These are phyloP conservation scores for Cudoniella acicularis DNA, from an alignment of 495 filamentous ascomycete species.

Conservation along the genomic window DNA sequence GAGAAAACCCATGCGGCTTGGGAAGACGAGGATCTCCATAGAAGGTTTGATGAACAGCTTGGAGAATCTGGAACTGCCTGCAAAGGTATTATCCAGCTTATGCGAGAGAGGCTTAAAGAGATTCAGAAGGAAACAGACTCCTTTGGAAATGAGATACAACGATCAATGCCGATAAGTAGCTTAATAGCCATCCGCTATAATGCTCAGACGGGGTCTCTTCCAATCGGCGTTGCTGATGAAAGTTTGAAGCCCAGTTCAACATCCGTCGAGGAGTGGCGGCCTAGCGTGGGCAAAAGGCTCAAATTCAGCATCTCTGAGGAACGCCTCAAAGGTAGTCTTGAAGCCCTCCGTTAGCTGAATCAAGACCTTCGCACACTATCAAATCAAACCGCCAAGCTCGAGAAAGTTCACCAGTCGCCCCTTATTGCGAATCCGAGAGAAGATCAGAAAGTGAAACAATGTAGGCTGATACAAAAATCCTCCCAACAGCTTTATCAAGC, in stretches of 20 bases:
- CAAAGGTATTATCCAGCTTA: slow-evolving; percentile 5
- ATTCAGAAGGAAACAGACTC: slow-evolving; percentile 8
- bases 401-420: neutral
- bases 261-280: slow-evolving; percentile 13
- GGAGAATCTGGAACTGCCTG: slow-evolving; percentile 12
- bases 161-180: slow-evolving; percentile 12
- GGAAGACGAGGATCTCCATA: slow-evolving; percentile 6
- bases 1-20: slow-evolving; percentile 5
- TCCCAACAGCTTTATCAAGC: slow-evolving; percentile 34
- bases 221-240: neutral
- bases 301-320: slow-evolving; percentile 16
- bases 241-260: slow-evolving; percentile 4
- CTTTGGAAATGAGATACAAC: slow-evolving; percentile 12
- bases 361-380: slow-evolving; percentile 11
- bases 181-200: too few relatives aligned
- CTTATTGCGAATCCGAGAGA: neutral
- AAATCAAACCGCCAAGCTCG: slow-evolving; percentile 9
- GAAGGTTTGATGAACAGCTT: slow-evolving; percentile 10
- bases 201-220: too few relatives aligned
- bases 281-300: slow-evolving; percentile 9
- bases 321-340: slow-evolving; percentile 1
- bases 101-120: slow-evolving; percentile 2
- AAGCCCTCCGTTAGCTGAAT: slow-evolving; percentile 11
- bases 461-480: slow-evolving; percentile 25
- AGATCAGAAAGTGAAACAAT: slow-evolving; percentile 12